These are phyloP conservation scores for Ogataea hybrid DNA, from an alignment of 1,139 yeast species.

Conservation along the genomic window DNA sequence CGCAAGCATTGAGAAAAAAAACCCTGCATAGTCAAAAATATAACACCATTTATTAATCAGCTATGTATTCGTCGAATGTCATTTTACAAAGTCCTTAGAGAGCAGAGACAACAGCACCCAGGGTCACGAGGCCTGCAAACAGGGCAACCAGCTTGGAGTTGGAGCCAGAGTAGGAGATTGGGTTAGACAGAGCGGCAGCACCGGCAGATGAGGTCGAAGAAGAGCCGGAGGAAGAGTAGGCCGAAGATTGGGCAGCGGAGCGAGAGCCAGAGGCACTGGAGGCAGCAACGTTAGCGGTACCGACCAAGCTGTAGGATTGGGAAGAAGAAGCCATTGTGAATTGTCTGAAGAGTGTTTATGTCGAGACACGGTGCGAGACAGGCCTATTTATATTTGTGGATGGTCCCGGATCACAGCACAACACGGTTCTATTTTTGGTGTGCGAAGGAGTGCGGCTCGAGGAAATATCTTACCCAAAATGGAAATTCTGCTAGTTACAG, in stretches of 20 bases:
- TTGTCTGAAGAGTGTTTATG: not conserved
- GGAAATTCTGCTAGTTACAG: constrained; percentile 5
- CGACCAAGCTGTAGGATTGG: not conserved
- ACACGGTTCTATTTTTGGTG: constrained; percentile 12
- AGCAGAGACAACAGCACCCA: constrained; percentile 27
- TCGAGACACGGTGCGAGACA: not conserved
- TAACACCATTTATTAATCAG: constrained; percentile 1
- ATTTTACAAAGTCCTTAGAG: constrained; percentile 13
- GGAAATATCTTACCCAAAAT: not conserved
- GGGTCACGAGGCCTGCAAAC: constrained; percentile 25
- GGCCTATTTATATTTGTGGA: constrained; percentile 8
- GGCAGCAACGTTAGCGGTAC: constrained; percentile 1
- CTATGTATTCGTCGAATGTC: constrained; percentile 5
- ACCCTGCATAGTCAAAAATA: constrained; percentile 45
- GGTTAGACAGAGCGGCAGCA: constrained; percentile 19
- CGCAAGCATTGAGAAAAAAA: constrained; percentile 65
- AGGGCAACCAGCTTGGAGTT: constrained; percentile 25
- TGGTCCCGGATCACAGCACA: constrained; percentile 7
- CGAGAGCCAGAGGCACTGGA: constrained; percentile 11
- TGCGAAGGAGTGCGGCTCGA: constrained; percentile 11
- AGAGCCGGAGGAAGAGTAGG: constrained; percentile 8
- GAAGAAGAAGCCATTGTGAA: not conserved
- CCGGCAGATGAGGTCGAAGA: constrained; percentile 19
- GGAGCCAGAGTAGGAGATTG: constrained; percentile 26
- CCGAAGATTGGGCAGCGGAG: not conserved